These are phyloP conservation scores for Vaccinium vitisidaea DNA, from an alignment of 148 eudicot genomes.

Conservation along the genomic window DNA sequence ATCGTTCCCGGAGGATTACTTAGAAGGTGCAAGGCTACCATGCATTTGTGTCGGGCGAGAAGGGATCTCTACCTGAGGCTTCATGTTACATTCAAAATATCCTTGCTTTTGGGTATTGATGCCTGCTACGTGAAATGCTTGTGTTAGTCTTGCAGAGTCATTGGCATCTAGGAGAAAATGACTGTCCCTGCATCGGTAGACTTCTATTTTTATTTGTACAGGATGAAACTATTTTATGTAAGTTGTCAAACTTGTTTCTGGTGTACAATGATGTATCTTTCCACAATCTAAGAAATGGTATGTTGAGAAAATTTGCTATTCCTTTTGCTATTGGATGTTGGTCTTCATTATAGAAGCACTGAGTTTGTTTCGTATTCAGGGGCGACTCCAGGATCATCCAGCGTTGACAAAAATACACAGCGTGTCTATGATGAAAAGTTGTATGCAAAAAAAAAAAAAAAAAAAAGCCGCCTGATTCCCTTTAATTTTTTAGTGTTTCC, in stretches of 20 bases:
- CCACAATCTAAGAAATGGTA: neutral
- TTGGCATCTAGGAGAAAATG: neutral
- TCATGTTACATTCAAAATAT: neutral
- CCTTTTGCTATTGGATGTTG: neutral
- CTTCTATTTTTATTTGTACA: neutral
- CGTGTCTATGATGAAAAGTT: too few relatives aligned
- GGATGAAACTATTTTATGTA: neutral
- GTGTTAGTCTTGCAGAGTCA: neutral
- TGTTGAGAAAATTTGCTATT: neutral
- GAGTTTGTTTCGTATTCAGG: neutral
- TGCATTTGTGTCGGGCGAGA: neutral
- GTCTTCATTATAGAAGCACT: neutral
- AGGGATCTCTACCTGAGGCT: neutral
- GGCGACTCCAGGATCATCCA: too few relatives aligned
- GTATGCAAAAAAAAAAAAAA: too few relatives aligned
- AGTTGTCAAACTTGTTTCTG: neutral
- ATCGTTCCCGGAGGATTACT: neutral
- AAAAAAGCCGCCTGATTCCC: too few relatives aligned
- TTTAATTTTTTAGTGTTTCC: too few relatives aligned
- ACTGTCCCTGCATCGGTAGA: neutral
- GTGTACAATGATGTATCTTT: neutral
- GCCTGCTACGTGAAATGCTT: neutral
- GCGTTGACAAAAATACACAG: too few relatives aligned
- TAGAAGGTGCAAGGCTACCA: neutral
- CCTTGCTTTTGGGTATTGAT: slow-evolving; percentile 13